Evolutionary conservation across 768 basidiomycete species (phyloP), one percentile per base, ranked within the genome.

Genomic region (Crepidotus variabilis): DNA sequence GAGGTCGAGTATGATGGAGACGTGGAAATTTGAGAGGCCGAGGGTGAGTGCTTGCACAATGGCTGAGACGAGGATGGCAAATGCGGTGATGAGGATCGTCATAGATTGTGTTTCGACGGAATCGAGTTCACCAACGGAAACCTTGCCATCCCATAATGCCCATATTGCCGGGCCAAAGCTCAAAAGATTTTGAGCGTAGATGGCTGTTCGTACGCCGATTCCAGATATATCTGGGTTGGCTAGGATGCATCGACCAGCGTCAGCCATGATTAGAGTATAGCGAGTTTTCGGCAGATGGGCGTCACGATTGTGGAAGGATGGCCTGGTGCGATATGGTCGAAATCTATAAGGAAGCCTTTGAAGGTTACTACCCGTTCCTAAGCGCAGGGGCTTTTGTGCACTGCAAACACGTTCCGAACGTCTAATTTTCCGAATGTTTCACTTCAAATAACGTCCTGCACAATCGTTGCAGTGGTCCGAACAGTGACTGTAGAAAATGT

Each of bases 171-270:
- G 64, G 5, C 64, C 52, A 43, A 70, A 64, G 33, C 61, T 58
- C 22, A 70, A 57, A 2, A 67, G 22, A 46, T 61, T 64, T 48
- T 70, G 68, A 2, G 58, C 51, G 51, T 69, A 71, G 47, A 67
- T 64, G 0, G 68, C 63, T 6, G 54, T 46, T 8, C 69, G 65
- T 21, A 69, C 63, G 14, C 67, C 67, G 35, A 67, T 63, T 22
- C 66, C 67, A 34, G 64, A 54, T 10, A 65, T 60, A 46, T 51
- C 63, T 43, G 59, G 56, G 14, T 61, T 61, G 7, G 60, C 14
- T 1, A 33, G 56, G 16, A 57, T 54, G 18, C 52, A 54, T 51
- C 21, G 20, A 16, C n/a, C n/a, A 35, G 23, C 18, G 8, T 10
- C 22, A 20, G 14, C 8, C 49, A 32, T n/a, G 20, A 1, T 33